Evolutionary conservation across 2,329 filamentous ascomycete genomes (phyloP).

Genomic region (Coniochaeta sp.): DNA sequence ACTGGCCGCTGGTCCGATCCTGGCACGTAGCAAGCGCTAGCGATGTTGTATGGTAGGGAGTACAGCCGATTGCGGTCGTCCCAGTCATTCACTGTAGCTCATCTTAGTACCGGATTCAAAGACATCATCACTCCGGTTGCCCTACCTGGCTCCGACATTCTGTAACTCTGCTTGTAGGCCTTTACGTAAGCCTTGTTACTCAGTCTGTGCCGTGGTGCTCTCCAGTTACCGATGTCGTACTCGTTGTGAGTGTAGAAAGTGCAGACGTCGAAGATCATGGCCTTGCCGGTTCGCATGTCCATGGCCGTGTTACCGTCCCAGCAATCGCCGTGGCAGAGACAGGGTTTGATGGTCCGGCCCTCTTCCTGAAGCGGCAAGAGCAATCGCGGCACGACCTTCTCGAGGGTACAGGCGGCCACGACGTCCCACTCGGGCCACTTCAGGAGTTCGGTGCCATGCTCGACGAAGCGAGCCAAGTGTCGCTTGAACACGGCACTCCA

Average conservation of each 20-base stretch:
- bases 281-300: constrained; percentile 17
- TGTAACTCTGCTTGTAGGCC: constrained; percentile 11
- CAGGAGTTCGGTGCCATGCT: neutral
- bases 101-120: no score
- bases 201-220: constrained; percentile 14
- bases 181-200: constrained; percentile 11
- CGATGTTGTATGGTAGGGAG: constrained; percentile 15
- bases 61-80: constrained; percentile 18
- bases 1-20: constrained; percentile 11
- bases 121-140: no score
- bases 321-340: constrained; percentile 23
- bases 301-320: constrained; percentile 25
- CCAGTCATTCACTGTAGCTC: constrained; percentile 15
- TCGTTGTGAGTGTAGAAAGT: constrained; percentile 25
- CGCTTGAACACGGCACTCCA: constrained; percentile 7
- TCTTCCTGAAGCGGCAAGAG: constrained; percentile 19
- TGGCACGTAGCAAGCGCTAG: constrained; percentile 10
- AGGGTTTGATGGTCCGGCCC: constrained; percentile 21
- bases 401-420: constrained; percentile 11
- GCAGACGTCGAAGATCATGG: constrained; percentile 23
- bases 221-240: constrained; percentile 20
- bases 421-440: constrained; percentile 10
- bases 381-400: constrained; percentile 21
- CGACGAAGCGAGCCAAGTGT: constrained; percentile 2
- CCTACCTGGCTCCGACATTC: constrained; percentile 11